Percentiles rank a stretch among this genome's conserved stretches.
These are phyloP conservation scores for Petunia axillaris DNA, from an alignment of 257 asterid genomes.

Conservation along the genomic window DNA sequence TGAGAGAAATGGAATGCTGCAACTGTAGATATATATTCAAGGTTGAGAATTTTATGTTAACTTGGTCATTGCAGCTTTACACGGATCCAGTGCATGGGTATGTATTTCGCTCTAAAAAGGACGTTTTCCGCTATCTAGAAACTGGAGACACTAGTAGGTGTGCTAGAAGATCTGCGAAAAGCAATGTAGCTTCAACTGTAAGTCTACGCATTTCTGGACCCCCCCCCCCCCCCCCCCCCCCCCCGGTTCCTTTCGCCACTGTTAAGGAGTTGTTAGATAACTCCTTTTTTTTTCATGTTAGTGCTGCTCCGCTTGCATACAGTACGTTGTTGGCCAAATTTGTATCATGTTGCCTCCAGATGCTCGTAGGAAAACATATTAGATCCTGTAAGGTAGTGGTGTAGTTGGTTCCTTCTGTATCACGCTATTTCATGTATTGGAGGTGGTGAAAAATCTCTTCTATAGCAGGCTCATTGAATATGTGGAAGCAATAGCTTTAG, in stretches of 20 bases:
- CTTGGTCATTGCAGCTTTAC: conserved; percentile 31
- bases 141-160: conserved; percentile 28
- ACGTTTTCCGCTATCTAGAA: conserved; percentile 29
- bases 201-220: conserved; percentile 13
- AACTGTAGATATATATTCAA: conserved; percentile 9
- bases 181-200: conserved; percentile 25
- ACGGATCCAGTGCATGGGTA: conserved; percentile 31
- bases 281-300: conserved; percentile 1
- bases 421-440: neutral
- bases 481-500: neutral
- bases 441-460: neutral
- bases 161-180: conserved; percentile 22
- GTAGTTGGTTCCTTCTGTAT: conserved; percentile 7
- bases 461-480: neutral
- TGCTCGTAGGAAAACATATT: conserved; percentile 21
- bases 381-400: conserved; percentile 16
- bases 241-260: neutral
- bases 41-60: conserved; percentile 10
- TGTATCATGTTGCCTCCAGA: neutral
- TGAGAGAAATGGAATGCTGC: neutral
- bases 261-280: neutral
- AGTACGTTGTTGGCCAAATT: conserved; percentile 1
- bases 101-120: conserved; percentile 26
- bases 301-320: neutral
- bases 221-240: neutral